A percentile compares a stretch with the other conserved stretches of the same genome.
phyloP scores from a whole-genome alignment of 164 flowering plant species.

The Chimonanthus salicifolius region DNA sequence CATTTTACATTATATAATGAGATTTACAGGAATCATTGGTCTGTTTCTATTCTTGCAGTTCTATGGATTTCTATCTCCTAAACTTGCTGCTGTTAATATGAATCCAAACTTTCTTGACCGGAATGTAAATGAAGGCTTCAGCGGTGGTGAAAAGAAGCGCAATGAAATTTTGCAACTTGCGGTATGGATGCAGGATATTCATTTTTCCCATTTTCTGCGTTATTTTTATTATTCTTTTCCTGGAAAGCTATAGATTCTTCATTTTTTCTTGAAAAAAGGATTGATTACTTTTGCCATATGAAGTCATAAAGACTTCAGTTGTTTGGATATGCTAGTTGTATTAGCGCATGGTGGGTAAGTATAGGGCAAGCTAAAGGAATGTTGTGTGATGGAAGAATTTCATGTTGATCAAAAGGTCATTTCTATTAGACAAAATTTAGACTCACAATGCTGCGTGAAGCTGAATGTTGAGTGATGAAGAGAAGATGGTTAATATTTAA shows the following conservation, averaged over 20 bases:
- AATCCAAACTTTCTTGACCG: slow-evolving; percentile 70
- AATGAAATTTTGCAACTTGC: slow-evolving; percentile 98
- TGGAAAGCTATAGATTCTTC: not conserved
- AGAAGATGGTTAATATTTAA: too few species aligned
- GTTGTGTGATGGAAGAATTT: too few species aligned
- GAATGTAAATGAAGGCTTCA: slow-evolving; percentile 99
- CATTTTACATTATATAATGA: not conserved
- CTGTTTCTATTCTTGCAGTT: slow-evolving; percentile 49
- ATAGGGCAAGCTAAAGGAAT: too few species aligned
- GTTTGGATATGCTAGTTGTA: too few species aligned
- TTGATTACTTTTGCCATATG: too few species aligned
- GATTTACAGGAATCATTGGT: not conserved
- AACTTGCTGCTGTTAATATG: slow-evolving; percentile 83
- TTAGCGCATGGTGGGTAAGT: too few species aligned
- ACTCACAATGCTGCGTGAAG: too few species aligned
- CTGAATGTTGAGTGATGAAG: too few species aligned
- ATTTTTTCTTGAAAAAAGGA: too few species aligned
- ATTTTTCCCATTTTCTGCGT: not conserved
- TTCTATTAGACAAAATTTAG: too few species aligned
- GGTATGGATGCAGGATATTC: slow-evolving; percentile 34
- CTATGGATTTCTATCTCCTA: slow-evolving; percentile 47
- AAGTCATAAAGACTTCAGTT: too few species aligned
- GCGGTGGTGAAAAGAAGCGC: slow-evolving; percentile 98
- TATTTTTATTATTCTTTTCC: not conserved
- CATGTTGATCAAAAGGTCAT: too few species aligned